phyloP scores from a whole-genome alignment of 805 yeast species.

The Lipomyces kockii region DNA sequence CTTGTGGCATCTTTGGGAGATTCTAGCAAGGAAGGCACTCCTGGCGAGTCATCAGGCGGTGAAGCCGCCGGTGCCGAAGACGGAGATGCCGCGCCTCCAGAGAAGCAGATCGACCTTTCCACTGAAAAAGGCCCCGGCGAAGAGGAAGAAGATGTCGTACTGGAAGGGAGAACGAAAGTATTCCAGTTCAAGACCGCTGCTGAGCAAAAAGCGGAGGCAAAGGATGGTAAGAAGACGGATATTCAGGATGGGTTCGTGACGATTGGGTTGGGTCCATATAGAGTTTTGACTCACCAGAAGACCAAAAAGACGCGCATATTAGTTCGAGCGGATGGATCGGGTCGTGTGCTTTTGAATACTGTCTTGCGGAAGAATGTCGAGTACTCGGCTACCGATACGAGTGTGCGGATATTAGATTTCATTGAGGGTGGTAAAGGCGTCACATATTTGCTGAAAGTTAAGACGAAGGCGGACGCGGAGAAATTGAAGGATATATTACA shows the following conservation, averaged over 20 bases:
- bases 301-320: conserved; percentile 71
- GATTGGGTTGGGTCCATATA: conserved; percentile 82
- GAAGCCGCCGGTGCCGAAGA: conserved; percentile 15
- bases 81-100: conserved; percentile 39
- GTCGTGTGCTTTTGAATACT: conserved; percentile 74
- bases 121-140: conserved; percentile 76
- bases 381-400: conserved; percentile 68
- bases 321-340: conserved; percentile 87
- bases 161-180: conserved; percentile 72
- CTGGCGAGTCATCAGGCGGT: conserved; percentile 1
- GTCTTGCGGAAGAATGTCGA: conserved; percentile 46
- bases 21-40: conserved; percentile 7
- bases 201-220: conserved; percentile 40
- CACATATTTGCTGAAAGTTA: conserved; percentile 75
- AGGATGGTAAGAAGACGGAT: not conserved
- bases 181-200: conserved; percentile 62
- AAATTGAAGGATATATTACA: conserved; percentile 51
- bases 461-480: conserved; percentile 70
- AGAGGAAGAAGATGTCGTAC: conserved; percentile 71
- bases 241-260: conserved; percentile 51
- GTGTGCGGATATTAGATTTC: conserved; percentile 66
- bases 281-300: conserved; percentile 64
- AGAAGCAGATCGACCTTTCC: conserved; percentile 55
- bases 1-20: not conserved
- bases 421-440: conserved; percentile 50